Percentiles rank a stretch among this genome's conserved stretches.
phyloP scores from a whole-genome alignment of 306 rosid genomes.

The Quercus mongolica region DNA sequence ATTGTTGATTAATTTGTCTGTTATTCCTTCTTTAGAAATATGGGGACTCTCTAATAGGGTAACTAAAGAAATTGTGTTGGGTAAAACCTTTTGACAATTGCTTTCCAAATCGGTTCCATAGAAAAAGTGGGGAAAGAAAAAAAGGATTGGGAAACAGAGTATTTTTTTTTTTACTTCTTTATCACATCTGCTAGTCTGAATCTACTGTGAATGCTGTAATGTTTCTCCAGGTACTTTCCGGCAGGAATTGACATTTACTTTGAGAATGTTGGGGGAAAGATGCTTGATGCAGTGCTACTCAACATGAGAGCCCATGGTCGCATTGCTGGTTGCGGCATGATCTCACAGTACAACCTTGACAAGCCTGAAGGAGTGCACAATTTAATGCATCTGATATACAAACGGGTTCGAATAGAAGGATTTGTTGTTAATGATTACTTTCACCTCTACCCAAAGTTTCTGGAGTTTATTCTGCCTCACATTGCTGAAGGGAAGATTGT shows the following conservation, averaged over 20 bases:
- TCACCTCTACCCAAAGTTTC: slow-evolving; percentile 20
- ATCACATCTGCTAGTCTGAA: no score
- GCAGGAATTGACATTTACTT: not conserved
- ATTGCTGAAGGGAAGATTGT: slow-evolving; percentile 24
- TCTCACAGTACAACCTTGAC: slow-evolving; percentile 37
- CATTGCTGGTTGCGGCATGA: slow-evolving; percentile 11
- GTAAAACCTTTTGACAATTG: no score
- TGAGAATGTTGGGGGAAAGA: not conserved
- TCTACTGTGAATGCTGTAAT: not conserved
- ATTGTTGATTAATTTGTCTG: no score
- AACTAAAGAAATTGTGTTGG: no score
- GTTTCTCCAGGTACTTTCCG: not conserved
- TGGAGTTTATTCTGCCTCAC: slow-evolving; percentile 17
- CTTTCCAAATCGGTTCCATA: no score
- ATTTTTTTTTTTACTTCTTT: no score
- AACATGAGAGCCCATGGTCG: not conserved
- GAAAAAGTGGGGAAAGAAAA: no score
- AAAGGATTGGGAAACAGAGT: no score
- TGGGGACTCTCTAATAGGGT: no score
- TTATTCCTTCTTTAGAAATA: no score
- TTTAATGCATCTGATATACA: not conserved
- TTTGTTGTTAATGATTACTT: slow-evolving; percentile 1
- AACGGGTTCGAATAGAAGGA: slow-evolving; percentile 21
- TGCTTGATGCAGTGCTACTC: not conserved
- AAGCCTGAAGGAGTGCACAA: slow-evolving; percentile 32